A percentile compares a stretch with the other conserved stretches of the same genome.
These are phyloP conservation scores for Centaurea solstitialis DNA, from an alignment of 129 eudicot genomes.

Conservation along the genomic window DNA sequence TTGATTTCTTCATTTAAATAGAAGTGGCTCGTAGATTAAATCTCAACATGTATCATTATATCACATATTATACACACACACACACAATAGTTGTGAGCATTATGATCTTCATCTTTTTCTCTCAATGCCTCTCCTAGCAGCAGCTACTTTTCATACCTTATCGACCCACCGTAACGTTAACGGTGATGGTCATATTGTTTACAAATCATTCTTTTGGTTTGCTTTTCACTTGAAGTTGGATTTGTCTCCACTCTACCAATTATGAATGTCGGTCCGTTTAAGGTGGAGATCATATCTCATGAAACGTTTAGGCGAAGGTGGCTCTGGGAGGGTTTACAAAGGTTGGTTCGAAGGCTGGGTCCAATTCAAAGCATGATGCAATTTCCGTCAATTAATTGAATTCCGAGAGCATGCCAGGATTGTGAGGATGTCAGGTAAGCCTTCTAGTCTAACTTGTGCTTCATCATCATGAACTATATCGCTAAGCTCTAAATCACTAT, in stretches of 20 bases:
- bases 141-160: not conserved
- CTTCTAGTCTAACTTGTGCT: not conserved
- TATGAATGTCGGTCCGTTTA: not conserved
- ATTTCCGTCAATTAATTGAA: conserved; percentile 41
- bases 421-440: conserved; percentile 43
- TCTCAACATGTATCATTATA: not conserved
- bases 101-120: not conserved
- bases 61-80: not conserved
- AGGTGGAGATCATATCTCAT: not conserved
- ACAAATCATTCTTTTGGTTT: not conserved
- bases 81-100: not conserved
- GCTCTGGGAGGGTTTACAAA: conserved; percentile 53
- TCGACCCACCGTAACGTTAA: not conserved
- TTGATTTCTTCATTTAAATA: not conserved
- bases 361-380: conserved; percentile 25
- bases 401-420: conserved; percentile 45
- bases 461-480: not conserved
- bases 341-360: conserved; percentile 50
- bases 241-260: not conserved
- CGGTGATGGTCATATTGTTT: not conserved
- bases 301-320: conserved; percentile 52
- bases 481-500: not conserved
- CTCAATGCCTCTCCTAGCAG: not conserved
- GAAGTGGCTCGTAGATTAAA: not conserved
- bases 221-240: not conserved